These are phyloP conservation scores for Kernera saxatilis DNA, from an alignment of 345 rosid species.

Conservation along the genomic window DNA sequence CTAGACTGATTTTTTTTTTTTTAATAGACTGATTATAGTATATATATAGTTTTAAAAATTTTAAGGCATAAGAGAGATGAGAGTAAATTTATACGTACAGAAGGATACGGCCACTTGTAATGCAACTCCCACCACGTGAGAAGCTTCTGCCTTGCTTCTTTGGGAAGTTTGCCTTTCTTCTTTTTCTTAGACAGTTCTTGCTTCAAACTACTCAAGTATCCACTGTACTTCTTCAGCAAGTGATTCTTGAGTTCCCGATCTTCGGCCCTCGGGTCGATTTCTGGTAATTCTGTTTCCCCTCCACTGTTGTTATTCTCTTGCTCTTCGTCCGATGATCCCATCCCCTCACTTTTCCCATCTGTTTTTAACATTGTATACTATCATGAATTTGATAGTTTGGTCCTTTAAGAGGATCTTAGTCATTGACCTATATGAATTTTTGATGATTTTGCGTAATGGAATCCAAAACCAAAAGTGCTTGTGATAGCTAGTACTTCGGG, in stretches of 20 bases:
- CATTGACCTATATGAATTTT: not conserved
- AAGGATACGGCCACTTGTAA: slow-evolving; percentile 99
- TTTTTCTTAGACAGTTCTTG: slow-evolving; percentile 97
- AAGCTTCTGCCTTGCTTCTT: slow-evolving; percentile 98
- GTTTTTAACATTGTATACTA: slow-evolving; percentile 2
- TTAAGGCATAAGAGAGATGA: slow-evolving; percentile 2
- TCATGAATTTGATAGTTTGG: not conserved
- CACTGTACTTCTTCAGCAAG: slow-evolving; percentile 82
- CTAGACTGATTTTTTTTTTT: not conserved
- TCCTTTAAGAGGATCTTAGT: not conserved
- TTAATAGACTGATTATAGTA: not conserved
- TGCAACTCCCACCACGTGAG: slow-evolving; percentile 99
- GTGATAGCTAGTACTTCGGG: slow-evolving; percentile 19
- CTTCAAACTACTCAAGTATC: slow-evolving; percentile 90
- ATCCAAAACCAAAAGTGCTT: not conserved
- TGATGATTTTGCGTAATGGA: not conserved
- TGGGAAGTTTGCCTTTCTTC: slow-evolving; percentile 97
- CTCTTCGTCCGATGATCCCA: slow-evolving; percentile 57
- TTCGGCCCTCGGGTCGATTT: slow-evolving; percentile 91
- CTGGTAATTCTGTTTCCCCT: slow-evolving; percentile 61
- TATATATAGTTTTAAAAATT: not conserved
- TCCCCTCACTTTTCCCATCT: slow-evolving; percentile 83
- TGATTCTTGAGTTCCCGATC: slow-evolving; percentile 94
- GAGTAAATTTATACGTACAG: slow-evolving; percentile 42
- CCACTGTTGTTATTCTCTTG: slow-evolving; percentile 21